Conservation (phyloP, 2,329 filamentous ascomycete species). For the Colletotrichum nymphaeae region DNA sequence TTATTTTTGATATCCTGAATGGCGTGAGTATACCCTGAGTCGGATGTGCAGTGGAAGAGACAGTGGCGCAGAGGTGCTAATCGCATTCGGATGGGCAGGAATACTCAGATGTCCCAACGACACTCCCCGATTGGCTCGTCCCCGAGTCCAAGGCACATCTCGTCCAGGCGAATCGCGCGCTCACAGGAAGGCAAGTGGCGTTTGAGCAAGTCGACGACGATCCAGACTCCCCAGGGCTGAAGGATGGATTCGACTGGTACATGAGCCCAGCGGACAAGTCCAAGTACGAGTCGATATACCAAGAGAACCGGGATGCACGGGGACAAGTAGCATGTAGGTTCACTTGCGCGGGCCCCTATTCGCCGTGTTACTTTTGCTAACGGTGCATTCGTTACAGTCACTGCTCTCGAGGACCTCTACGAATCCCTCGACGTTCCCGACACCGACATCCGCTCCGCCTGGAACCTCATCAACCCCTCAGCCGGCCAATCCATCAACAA, state of each 20-base stretch:
- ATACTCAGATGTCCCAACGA: constrained; percentile 86
- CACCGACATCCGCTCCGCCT: constrained; percentile 88
- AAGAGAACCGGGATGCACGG: constrained; percentile 87
- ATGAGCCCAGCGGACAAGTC: constrained; percentile 91
- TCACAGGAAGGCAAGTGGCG: constrained; percentile 81
- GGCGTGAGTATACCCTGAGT: constrained; percentile 71
- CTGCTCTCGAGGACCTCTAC: constrained; percentile 85
- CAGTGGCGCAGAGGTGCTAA: constrained; percentile 8
- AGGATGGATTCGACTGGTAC: constrained; percentile 99
- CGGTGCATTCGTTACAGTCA: constrained; percentile 63
- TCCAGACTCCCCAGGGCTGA: constrained; percentile 83
- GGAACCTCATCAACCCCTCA: constrained; percentile 97
- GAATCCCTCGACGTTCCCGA: constrained; percentile 79
- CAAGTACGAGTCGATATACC: constrained; percentile 98
- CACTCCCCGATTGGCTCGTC: constrained; percentile 94
- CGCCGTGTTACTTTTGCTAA: neutral
- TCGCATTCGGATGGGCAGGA: constrained; percentile 67
- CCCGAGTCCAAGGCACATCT: constrained; percentile 95
- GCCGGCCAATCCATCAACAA: constrained; percentile 88
- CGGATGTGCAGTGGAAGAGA: neutral
- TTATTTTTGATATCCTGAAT: constrained; percentile 98
- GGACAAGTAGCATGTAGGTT: constrained; percentile 83
- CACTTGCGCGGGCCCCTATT: neutral
- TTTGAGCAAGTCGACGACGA: constrained; percentile 91
- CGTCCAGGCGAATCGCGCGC: constrained; percentile 83